Conservation (phyloP, 768 basidiomycete species). For the Steccherinum ochraceum region DNA sequence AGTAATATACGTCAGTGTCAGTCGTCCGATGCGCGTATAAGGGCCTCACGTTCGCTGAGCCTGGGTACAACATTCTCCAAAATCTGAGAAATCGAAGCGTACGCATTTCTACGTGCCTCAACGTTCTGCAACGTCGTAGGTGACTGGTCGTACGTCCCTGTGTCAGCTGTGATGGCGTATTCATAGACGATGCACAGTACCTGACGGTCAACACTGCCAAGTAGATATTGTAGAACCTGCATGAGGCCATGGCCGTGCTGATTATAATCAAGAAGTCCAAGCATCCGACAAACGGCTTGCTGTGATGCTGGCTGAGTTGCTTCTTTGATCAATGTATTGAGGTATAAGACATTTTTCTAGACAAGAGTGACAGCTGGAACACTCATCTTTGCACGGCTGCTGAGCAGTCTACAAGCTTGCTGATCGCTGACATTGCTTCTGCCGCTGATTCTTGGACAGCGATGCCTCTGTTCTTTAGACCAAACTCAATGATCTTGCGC, state of each 20-base stretch:
- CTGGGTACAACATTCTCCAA: constrained; percentile 37
- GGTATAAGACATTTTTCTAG: constrained; percentile 5
- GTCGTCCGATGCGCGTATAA: background rate
- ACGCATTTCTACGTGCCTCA: constrained; percentile 56
- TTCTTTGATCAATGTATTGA: constrained; percentile 56
- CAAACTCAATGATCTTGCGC: constrained; percentile 62
- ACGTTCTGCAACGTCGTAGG: constrained; percentile 36
- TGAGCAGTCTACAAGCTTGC: constrained; percentile 61
- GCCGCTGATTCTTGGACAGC: constrained; percentile 77
- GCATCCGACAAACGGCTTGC: constrained; percentile 64
- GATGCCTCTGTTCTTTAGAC: constrained; percentile 58
- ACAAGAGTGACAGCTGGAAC: constrained; percentile 8
- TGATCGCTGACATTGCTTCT: constrained; percentile 60
- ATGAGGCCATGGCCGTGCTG: constrained; percentile 45
- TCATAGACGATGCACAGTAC: constrained; percentile 31
- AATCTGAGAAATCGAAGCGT: constrained; percentile 41
- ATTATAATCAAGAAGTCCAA: constrained; percentile 66
- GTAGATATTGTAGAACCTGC: constrained; percentile 51
- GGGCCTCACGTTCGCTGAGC: constrained; percentile 38
- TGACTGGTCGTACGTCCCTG: constrained; percentile 22
- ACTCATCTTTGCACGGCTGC: constrained; percentile 70
- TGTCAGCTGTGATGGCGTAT: constrained; percentile 11
- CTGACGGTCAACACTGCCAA: constrained; percentile 49
- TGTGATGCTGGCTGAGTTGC: constrained; percentile 50
- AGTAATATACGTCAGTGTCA: background rate